Evolutionary conservation across 2,329 filamentous ascomycete genomes (phyloP).

Genomic region (Lecanoromycetidae sp.): DNA sequence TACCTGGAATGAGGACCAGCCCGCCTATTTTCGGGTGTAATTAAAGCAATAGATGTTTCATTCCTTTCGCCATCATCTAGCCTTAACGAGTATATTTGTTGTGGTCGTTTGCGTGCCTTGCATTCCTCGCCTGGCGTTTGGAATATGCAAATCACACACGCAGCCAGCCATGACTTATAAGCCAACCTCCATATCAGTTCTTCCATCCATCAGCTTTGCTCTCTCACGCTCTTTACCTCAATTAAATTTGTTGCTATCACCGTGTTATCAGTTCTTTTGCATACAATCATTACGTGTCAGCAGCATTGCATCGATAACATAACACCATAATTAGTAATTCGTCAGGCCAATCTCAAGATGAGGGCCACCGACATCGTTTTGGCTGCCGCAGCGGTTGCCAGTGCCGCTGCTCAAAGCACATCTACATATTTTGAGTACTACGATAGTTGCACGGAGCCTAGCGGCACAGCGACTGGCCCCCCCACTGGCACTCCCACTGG

Average conservation of each 20-base stretch:
- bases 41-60: background rate
- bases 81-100: constrained; percentile 13
- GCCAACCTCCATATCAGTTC: constrained; percentile 3
- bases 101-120: constrained; percentile 16
- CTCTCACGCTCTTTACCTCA: constrained; percentile 14
- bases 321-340: background rate
- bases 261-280: background rate
- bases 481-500: too few species aligned
- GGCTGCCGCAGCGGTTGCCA: constrained; percentile 17
- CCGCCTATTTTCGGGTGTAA: background rate
- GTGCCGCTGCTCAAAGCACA: constrained; percentile 18
- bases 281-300: constrained; percentile 1
- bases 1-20: background rate
- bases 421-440: constrained; percentile 19
- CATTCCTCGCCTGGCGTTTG: constrained; percentile 15
- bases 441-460: constrained; percentile 18
- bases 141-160: constrained; percentile 16
- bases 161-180: constrained; percentile 18
- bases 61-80: constrained; percentile 1
- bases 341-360: constrained; percentile 12
- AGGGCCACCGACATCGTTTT: constrained; percentile 12
- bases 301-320: background rate
- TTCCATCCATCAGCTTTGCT: constrained; percentile 11
- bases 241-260: constrained; percentile 1
- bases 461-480: constrained; percentile 4